Conservation (phyloP, 768 basidiomycete genomes). For the Lentinula boryana region DNA sequence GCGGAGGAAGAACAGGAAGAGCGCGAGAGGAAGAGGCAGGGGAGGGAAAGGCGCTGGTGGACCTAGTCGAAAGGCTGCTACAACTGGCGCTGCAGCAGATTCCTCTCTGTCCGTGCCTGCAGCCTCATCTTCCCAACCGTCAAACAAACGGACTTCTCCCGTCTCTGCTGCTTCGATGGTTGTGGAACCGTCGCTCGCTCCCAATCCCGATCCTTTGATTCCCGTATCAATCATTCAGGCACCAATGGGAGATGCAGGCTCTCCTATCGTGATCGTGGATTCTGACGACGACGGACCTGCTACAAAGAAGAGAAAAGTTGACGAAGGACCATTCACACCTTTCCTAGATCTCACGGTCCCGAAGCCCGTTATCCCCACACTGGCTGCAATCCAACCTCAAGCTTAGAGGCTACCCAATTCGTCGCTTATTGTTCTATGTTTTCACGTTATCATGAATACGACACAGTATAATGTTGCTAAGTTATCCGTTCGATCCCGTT, state of each 20-base stretch:
- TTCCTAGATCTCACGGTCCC: background rate
- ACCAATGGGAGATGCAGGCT: slow-evolving; percentile 22
- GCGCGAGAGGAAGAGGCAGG: slow-evolving; percentile 34
- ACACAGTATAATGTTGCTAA: background rate
- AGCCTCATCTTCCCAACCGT: slow-evolving; percentile 32
- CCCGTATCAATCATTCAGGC: background rate
- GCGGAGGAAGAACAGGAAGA: slow-evolving; percentile 39
- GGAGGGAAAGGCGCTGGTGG: slow-evolving; percentile 20
- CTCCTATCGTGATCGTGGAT: slow-evolving; percentile 58
- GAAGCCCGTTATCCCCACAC: slow-evolving; percentile 9
- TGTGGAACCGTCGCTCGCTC: slow-evolving; percentile 11
- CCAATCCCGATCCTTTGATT: slow-evolving; percentile 13
- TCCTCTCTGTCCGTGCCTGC: slow-evolving; percentile 17
- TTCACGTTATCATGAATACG: background rate
- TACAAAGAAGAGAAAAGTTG: slow-evolving; percentile 51
- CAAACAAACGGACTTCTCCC: slow-evolving; percentile 10
- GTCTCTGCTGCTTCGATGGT: slow-evolving; percentile 24
- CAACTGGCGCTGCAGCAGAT: slow-evolving; percentile 27
- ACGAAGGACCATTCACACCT: slow-evolving; percentile 11
- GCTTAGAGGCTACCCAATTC: background rate
- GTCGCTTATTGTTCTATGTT: background rate
- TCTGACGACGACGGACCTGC: slow-evolving; percentile 47
- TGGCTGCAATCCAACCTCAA: background rate
- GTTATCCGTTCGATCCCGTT: background rate
- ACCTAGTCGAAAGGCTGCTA: slow-evolving; percentile 17